Percentiles rank a stretch among this genome's conserved stretches.
Conservation (phyloP, 352 stramenopile genomes). For the Phytophthora ohioensis region DNA sequence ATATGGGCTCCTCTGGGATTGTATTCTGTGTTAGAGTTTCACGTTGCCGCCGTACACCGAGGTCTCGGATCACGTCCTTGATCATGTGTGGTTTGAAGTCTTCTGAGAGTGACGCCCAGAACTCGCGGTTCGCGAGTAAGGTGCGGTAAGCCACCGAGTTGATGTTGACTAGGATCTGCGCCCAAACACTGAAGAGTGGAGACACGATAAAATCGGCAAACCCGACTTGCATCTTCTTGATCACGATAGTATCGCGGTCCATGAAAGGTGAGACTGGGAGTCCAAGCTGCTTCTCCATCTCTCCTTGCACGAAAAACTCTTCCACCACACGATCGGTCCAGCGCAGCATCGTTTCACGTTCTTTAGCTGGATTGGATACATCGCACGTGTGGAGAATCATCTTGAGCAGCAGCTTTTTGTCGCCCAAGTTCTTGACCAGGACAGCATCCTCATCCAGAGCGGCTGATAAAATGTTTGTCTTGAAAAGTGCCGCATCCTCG, state of each 20-base stretch:
- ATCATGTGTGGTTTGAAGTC: conserved; percentile 90
- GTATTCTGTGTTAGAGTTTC: conserved; percentile 41
- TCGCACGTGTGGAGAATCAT: conserved; percentile 94
- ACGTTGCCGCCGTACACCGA: conserved; percentile 48
- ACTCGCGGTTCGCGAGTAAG: conserved; percentile 83
- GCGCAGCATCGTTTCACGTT: conserved; percentile 86
- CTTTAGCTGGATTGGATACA: conserved; percentile 95
- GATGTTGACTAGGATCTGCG: conserved; percentile 80
- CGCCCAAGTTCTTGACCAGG: conserved; percentile 82
- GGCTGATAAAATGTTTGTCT: conserved; percentile 83
- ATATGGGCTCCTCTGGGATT: conserved; percentile 43
- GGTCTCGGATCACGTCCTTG: conserved; percentile 75
- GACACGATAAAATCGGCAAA: conserved; percentile 96
- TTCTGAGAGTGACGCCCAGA: conserved; percentile 80
- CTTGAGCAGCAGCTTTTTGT: conserved; percentile 90
- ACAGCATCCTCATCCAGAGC: conserved; percentile 73
- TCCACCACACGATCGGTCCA: conserved; percentile 95
- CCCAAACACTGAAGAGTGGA: conserved; percentile 88
- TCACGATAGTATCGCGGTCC: conserved; percentile 92
- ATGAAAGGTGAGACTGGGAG: conserved; percentile 94
- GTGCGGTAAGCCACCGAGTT: conserved; percentile 73
- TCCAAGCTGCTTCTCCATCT: conserved; percentile 93
- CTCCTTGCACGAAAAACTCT: conserved; percentile 97
- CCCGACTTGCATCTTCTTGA: conserved; percentile 94
- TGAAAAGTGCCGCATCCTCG: conserved; percentile 89